These are phyloP conservation scores for Tolypocladium cylindrosporum DNA, from an alignment of 2,329 filamentous ascomycete genomes.

Conservation along the genomic window DNA sequence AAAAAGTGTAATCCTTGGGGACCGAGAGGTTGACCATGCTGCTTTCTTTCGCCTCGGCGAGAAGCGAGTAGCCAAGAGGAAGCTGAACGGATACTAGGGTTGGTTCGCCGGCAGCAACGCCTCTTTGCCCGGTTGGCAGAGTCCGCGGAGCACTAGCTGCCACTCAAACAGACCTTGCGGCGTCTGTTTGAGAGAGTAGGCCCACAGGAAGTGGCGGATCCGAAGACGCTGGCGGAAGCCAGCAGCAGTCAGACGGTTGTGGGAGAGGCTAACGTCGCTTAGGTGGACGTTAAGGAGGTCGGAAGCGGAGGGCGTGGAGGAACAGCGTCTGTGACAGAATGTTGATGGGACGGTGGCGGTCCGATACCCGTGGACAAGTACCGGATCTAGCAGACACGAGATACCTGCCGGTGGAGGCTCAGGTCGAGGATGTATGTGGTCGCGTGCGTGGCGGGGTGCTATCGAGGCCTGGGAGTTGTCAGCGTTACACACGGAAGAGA, in stretches of 20 bases:
- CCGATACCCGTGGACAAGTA: constrained; percentile 77
- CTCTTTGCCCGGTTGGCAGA: constrained; percentile 29
- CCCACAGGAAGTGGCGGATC: constrained; percentile 63
- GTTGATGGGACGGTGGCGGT: constrained; percentile 61
- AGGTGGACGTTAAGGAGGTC: constrained; percentile 82
- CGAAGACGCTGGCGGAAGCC: constrained; percentile 73
- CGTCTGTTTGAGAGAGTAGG: constrained; percentile 95
- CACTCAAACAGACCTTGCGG: constrained; percentile 93
- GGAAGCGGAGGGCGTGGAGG: constrained; percentile 70
- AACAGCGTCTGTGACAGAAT: constrained; percentile 82
- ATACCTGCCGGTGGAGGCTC: constrained; percentile 10
- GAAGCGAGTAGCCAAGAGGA: background rate
- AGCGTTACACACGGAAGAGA: background rate
- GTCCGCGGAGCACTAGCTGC: constrained; percentile 93
- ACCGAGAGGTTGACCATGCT: constrained; percentile 74
- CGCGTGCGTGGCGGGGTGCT: constrained; percentile 36
- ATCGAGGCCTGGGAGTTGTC: constrained; percentile 40
- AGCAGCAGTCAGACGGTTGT: constrained; percentile 52
- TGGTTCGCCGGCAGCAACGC: background rate
- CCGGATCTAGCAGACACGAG: constrained; percentile 56
- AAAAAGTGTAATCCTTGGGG: constrained; percentile 72
- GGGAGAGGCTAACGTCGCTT: constrained; percentile 48
- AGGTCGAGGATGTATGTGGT: constrained; percentile 3
- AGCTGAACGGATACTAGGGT: background rate
- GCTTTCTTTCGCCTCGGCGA: background rate